A percentile compares a stretch with the other conserved stretches of the same genome.
Evolutionary conservation across 495 filamentous ascomycete genomes (phyloP).

Genomic region (Podospora comata): DNA sequence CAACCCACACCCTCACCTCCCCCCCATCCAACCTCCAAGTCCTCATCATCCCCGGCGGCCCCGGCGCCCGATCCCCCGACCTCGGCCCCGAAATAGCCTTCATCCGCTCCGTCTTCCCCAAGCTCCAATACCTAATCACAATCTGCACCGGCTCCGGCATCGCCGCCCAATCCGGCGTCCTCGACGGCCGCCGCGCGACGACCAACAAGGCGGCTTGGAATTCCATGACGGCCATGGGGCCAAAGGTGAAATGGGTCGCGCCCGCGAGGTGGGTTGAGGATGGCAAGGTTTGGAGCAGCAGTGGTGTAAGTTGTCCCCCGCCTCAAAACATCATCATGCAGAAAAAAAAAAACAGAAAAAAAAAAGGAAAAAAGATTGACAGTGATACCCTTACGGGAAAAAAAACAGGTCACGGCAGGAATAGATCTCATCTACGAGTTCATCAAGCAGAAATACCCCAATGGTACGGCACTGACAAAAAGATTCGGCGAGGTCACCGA

Average conservation of each 20-base stretch:
- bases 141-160: slow-evolving; percentile 52
- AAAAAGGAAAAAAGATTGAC: not conserved
- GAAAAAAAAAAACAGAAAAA: not conserved
- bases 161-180: slow-evolving; percentile 45
- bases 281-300: slow-evolving; percentile 31
- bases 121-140: slow-evolving; percentile 48
- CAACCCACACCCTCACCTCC: slow-evolving; percentile 51
- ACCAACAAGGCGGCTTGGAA: slow-evolving; percentile 59
- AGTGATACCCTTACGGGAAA: not conserved
- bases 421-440: slow-evolving; percentile 24
- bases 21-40: slow-evolving; percentile 29
- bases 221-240: slow-evolving; percentile 19
- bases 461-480: slow-evolving; percentile 20
- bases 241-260: slow-evolving; percentile 25
- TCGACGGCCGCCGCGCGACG: slow-evolving; percentile 51
- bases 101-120: slow-evolving; percentile 37
- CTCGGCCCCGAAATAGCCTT: slow-evolving; percentile 37
- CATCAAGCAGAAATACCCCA: slow-evolving; percentile 23
- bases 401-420: slow-evolving; percentile 21
- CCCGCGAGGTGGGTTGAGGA: slow-evolving; percentile 31
- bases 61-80: slow-evolving; percentile 38
- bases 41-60: slow-evolving; percentile 56
- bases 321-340: too few species aligned
- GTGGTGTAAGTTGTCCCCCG: slow-evolving; percentile 17
- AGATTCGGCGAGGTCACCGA: slow-evolving; percentile 12